These are phyloP conservation scores for Herpotrichia juniperi DNA, from an alignment of 2,329 filamentous ascomycete genomes.

Conservation along the genomic window DNA sequence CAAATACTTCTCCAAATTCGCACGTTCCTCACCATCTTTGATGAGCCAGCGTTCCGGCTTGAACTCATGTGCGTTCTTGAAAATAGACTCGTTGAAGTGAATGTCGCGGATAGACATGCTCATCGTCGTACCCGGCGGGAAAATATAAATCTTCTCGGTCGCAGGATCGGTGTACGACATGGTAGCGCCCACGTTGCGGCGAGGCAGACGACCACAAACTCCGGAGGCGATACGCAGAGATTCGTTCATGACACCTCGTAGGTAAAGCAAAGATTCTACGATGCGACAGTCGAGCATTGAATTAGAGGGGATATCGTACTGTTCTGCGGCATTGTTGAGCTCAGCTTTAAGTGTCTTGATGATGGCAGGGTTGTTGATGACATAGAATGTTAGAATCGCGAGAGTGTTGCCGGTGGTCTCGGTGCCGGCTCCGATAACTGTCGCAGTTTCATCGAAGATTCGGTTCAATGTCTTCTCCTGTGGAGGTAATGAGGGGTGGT, in stretches of 20 bases:
- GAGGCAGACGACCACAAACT: constrained; percentile 19
- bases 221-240: constrained; percentile 13
- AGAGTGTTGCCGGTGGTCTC: constrained; percentile 47
- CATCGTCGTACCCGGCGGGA: constrained; percentile 18
- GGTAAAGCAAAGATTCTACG: constrained; percentile 20
- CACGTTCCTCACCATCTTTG: neutral
- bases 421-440: constrained; percentile 44
- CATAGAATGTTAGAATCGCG: constrained; percentile 41
- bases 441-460: constrained; percentile 40
- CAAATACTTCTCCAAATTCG: constrained; percentile 14
- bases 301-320: constrained; percentile 2
- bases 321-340: constrained; percentile 24
- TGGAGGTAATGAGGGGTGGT: constrained; percentile 35
- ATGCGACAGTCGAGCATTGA: constrained; percentile 9
- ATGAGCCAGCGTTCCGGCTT: constrained; percentile 22
- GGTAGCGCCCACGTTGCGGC: constrained; percentile 8
- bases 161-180: constrained; percentile 15
- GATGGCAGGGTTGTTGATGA: constrained; percentile 40
- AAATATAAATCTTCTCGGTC: constrained; percentile 7
- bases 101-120: constrained; percentile 17
- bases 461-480: constrained; percentile 41
- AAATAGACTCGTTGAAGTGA: constrained; percentile 16
- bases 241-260: constrained; percentile 22
- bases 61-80: constrained; percentile 17
- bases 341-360: constrained; percentile 41